Conservation (phyloP, 352 stramenopile species). For the Phytopythium oedochilum region DNA sequence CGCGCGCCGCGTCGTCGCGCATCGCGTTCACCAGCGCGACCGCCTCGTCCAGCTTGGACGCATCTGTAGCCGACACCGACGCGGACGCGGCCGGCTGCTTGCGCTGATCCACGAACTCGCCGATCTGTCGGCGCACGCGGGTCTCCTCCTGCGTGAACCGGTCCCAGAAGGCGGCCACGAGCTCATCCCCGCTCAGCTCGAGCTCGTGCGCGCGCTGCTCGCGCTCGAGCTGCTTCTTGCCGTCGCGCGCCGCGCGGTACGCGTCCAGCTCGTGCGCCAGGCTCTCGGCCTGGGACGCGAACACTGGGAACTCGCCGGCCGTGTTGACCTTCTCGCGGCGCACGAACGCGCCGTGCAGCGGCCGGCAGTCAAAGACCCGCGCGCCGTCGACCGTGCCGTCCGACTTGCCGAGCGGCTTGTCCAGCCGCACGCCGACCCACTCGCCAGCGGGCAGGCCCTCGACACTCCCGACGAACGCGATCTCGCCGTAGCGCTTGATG, state of each 20-base stretch:
- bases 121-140: conserved; percentile 41
- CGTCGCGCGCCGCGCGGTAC: conserved; percentile 37
- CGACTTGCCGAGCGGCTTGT: conserved; percentile 73
- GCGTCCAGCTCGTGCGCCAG: conserved; percentile 45
- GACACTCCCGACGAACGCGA: conserved; percentile 59
- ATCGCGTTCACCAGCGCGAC: conserved; percentile 46
- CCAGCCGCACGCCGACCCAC: conserved; percentile 71
- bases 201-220: conserved; percentile 17
- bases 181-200: conserved; percentile 24
- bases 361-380: conserved; percentile 61
- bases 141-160: conserved; percentile 50
- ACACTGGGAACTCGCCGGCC: conserved; percentile 45
- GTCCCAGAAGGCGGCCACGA: conserved; percentile 62
- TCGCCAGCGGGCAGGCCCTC: conserved; percentile 44
- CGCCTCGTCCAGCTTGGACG: conserved; percentile 46
- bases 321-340: conserved; percentile 53
- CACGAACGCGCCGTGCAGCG: conserved; percentile 65
- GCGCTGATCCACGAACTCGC: conserved; percentile 54
- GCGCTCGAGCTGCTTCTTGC: conserved; percentile 16
- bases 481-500: conserved; percentile 61
- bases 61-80: conserved; percentile 24
- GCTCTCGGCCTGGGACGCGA: conserved; percentile 43
- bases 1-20: conserved; percentile 49
- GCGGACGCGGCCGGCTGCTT: conserved; percentile 34
- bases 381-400: conserved; percentile 47